phyloP scores from a whole-genome alignment of 169 alveolate species.

The Miamiensis avidus region DNA sequence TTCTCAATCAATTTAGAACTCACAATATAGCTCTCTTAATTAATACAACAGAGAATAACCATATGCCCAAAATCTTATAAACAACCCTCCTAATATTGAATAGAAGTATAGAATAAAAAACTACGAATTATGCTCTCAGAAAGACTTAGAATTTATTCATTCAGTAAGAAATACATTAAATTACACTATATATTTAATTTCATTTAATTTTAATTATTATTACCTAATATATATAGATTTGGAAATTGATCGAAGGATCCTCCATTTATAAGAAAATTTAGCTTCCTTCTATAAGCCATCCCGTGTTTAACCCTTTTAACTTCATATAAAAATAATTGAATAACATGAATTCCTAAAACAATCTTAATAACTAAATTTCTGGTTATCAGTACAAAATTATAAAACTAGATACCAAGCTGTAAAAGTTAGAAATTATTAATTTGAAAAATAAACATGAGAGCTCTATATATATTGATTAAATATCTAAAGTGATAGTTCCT shows the following conservation, averaged over 20 bases:
- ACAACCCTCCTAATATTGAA: not conserved
- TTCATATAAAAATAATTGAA: not conserved
- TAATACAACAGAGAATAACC: too few species aligned
- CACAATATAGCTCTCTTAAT: too few species aligned
- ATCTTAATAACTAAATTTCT: not conserved
- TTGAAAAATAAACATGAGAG: too few species aligned
- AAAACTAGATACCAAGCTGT: not conserved
- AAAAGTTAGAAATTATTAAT: not conserved
- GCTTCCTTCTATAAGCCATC: not conserved
- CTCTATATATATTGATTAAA: not conserved
- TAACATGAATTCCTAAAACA: not conserved
- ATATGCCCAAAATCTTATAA: not conserved
- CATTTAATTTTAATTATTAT: too few species aligned
- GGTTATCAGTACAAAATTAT: not conserved
- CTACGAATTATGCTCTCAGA: not conserved
- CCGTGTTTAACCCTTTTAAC: not conserved
- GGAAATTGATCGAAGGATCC: not conserved
- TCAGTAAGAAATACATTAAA: not conserved
- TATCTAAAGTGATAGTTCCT: not conserved
- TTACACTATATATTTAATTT: too few species aligned
- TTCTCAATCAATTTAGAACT: too few species aligned
- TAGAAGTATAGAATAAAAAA: not conserved
- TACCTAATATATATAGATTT: not conserved
- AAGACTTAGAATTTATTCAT: not conserved
- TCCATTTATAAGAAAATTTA: too few species aligned